Base-by-base conservation (phyloP, 1,284 basidiomycete species). In the Ustilago xerochloae region DNA sequence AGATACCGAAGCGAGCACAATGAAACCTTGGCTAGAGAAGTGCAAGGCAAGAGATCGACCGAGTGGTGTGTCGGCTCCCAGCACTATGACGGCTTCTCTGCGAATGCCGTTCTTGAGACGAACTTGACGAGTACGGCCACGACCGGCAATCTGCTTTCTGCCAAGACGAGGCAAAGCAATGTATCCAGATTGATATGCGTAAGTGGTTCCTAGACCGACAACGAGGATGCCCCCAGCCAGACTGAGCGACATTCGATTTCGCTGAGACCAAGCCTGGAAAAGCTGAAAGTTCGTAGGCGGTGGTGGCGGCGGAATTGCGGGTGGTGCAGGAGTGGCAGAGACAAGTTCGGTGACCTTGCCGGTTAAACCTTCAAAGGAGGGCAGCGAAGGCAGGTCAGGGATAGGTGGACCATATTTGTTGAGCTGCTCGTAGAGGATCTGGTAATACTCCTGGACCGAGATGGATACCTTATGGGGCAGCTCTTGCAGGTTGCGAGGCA, bases 21-120 rank as follows among this genome's bases (percentile, higher is more conserved):
- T 77, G 35, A 83, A 77, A 46, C 79, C 77, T 30, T 61, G 71
- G 32, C 76, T 35, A 4, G 78, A 69, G 32, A 84, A 77, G 39
- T 76, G 65, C 24, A 78, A 58, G 1, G 70, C 71, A 7, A 81
- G 55, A 2, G 79, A 72, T 8, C 75, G 76, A 6, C 82, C 82
- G 2, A 83, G 67, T 1, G 79, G 74, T n/a, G 79, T 80, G 54
- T 84, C 82, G n/a, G 63, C 82, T 22, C 81, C 82, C 0, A 84
- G 77, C 16, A 84, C 77, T 50, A 81, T 75, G 48, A 81, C 71
- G 16, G 70, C 72, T 68, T 81, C 79, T 36, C 70, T 58, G n/a
- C 78, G 66, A 15, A 70, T 32, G 16, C 79, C 78, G 18, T 77
- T 77, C 52, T 66, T 67, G 35, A 65, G 46, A 36, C 65, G 61